These are phyloP conservation scores for Neophaeococcomyces mojaviensis DNA, from an alignment of 2,329 filamentous ascomycete species.

Conservation along the genomic window DNA sequence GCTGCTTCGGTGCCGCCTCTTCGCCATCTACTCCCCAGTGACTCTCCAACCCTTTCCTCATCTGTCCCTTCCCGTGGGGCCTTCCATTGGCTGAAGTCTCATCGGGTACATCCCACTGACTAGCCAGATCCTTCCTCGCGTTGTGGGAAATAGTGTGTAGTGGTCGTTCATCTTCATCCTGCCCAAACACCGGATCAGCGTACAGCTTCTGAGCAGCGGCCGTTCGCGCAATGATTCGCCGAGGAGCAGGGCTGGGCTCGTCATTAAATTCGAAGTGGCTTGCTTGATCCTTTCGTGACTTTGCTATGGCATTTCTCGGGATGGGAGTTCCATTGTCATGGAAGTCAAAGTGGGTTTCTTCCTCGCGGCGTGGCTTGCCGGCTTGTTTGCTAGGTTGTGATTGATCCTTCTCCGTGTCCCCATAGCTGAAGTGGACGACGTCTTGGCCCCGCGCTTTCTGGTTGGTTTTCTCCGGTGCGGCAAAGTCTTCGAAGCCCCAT, in stretches of 20 bases:
- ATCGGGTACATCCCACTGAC: constrained; percentile 72
- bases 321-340: constrained; percentile 53
- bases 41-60: constrained; percentile 24
- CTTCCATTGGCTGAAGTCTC: constrained; percentile 45
- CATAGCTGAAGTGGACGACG: constrained; percentile 65
- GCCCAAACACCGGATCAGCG: constrained; percentile 65
- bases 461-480: constrained; percentile 69
- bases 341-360: constrained; percentile 76
- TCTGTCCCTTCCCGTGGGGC: constrained; percentile 14
- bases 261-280: constrained; percentile 79
- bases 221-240: constrained; percentile 25
- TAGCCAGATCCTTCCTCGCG: constrained; percentile 67
- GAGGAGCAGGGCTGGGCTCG: constrained; percentile 42
- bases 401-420: constrained; percentile 56
- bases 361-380: constrained; percentile 64
- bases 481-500: constrained; percentile 85
- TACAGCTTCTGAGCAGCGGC: constrained; percentile 51
- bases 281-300: constrained; percentile 68
- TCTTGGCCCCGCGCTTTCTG: constrained; percentile 60
- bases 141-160: constrained; percentile 65
- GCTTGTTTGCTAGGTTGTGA: constrained; percentile 33
- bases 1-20: constrained; percentile 3
- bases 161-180: constrained; percentile 43
- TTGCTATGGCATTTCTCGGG: constrained; percentile 27
- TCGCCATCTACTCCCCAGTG: constrained; percentile 23